Evolutionary conservation across 495 filamentous ascomycete species (phyloP), one percentile per base, ranked within the genome.

Genomic region (Neurospora terricola): DNA sequence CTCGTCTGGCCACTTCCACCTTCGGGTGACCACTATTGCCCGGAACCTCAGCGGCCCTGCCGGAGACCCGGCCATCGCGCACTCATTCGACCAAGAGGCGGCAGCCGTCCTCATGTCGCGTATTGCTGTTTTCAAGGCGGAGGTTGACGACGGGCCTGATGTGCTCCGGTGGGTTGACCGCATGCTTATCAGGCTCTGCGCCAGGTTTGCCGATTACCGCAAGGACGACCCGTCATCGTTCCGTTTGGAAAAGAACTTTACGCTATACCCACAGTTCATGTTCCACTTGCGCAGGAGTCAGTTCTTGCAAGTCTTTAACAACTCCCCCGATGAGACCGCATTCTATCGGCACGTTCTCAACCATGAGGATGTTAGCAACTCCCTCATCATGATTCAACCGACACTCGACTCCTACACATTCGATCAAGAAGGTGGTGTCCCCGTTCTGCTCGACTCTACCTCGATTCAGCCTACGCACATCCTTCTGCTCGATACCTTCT

Each of bases 251-350:
- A 98, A 98, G 90, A 98, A 99, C 85, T 98, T 99, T 79, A 97
- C 96, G 0, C 88, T 99, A 23, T 99, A 99, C 77, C 96, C 96
- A 39, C 96, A 99, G 83, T 99, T 99, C 84, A 98, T 99, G 96
- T 99, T 98, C 87, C 96, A 99, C 81, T 87, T 99, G 73, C 91
- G 96, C 71, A 89, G 96, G 79, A 96, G 92, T 78, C 96, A 99
- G 82, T 99, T 99, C 85, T 84, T 99, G 77, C 96, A 99, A 79
- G 94, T 99, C 69, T 99, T 99, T 87, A 99, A 99, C 85, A 98
- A 98, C 83, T 98, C 94, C 0, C 96, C 96, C 14, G 96, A 99
- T 77, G 96, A 99, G 83, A 99, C 96, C 21, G 96, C 96, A 21
- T 99, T 98, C 83, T 98, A 98, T 81, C 88, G 96, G 70, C 96